phyloP scores from a whole-genome alignment of 805 yeast species.

The Yamadazyma nakazawae region DNA sequence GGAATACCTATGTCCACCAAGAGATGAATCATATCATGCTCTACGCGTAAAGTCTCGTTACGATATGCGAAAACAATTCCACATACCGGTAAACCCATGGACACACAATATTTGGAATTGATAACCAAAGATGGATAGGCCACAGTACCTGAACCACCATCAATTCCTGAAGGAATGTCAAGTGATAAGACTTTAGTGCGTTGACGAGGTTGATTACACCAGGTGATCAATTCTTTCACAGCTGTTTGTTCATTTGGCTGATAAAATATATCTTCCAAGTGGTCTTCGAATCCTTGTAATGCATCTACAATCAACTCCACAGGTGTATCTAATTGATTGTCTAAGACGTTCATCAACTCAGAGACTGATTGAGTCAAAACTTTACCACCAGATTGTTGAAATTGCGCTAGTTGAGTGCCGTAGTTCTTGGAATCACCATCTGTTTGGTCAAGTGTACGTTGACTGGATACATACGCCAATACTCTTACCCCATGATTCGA shows the following conservation, averaged over 20 bases:
- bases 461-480: conserved; percentile 44
- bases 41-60: conserved; percentile 40
- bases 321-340: conserved; percentile 60
- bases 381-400: conserved; percentile 68
- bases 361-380: conserved; percentile 33
- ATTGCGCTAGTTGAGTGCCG: conserved; percentile 50
- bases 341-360: conserved; percentile 32
- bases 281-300: conserved; percentile 77
- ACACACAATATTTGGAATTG: conserved; percentile 55
- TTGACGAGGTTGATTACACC: conserved; percentile 55
- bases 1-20: conserved; percentile 74
- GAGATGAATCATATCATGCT: conserved; percentile 47
- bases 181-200: conserved; percentile 55
- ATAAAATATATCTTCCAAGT: conserved; percentile 53
- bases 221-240: conserved; percentile 49
- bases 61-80: conserved; percentile 61
- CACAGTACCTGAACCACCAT: conserved; percentile 70
- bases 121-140: conserved; percentile 32
- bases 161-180: conserved; percentile 81
- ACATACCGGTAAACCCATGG: conserved; percentile 70
- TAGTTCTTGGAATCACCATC: conserved; percentile 20
- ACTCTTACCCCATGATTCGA: conserved; percentile 72
- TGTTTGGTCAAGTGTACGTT: conserved; percentile 39
- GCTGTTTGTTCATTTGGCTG: conserved; percentile 34
- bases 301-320: conserved; percentile 81